Percentiles rank a stretch among this genome's conserved stretches.
Conservation (phyloP, 805 yeast genomes). For the Lachancea waltii region DNA sequence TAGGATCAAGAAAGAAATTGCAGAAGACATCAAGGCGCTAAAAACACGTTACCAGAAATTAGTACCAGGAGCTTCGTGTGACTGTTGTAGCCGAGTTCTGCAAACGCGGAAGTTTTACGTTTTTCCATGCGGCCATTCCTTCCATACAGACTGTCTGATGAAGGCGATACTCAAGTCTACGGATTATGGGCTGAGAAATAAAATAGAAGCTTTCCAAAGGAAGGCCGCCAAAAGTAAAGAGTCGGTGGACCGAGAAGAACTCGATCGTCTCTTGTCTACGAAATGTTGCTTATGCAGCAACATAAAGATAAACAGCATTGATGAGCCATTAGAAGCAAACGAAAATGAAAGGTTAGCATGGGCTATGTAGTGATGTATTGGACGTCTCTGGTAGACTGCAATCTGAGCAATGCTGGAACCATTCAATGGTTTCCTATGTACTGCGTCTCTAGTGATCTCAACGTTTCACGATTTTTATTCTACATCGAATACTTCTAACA, state of each 20-base stretch:
- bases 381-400: no score
- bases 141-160: constrained; percentile 84
- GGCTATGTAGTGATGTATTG: no score
- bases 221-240: constrained; percentile 23
- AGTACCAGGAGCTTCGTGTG: constrained; percentile 81
- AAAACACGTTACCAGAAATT: constrained; percentile 55
- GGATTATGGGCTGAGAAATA: constrained; percentile 59
- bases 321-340: constrained; percentile 49
- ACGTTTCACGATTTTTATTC: no score
- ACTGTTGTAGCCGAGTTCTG: constrained; percentile 60
- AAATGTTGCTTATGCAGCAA: constrained; percentile 79
- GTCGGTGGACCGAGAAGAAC: constrained; percentile 35
- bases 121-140: constrained; percentile 86
- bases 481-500: no score
- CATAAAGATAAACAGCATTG: constrained; percentile 60
- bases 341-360: constrained; percentile 41
- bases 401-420: no score
- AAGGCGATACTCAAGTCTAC: constrained; percentile 52
- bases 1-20: constrained; percentile 51
- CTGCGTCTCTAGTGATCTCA: no score
- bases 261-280: constrained; percentile 52
- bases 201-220: constrained; percentile 41
- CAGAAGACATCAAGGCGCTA: constrained; percentile 48
- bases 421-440: no score
- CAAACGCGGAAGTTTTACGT: constrained; percentile 66